These are phyloP conservation scores for Biscogniauxia sp. DNA, from an alignment of 2,329 filamentous ascomycete species.

Conservation along the genomic window DNA sequence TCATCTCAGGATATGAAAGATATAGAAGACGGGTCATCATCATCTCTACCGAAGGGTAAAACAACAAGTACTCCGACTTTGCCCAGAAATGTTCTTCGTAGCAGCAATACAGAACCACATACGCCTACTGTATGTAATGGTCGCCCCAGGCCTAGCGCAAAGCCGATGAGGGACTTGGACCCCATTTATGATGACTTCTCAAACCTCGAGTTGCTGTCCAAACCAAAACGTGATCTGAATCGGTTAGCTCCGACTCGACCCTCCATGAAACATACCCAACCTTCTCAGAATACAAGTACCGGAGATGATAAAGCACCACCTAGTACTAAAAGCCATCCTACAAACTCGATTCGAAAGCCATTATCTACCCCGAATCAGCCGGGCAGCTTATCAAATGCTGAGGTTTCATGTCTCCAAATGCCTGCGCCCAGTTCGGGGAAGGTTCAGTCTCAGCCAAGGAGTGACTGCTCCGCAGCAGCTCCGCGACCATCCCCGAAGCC, in stretches of 20 bases:
- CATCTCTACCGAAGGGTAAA: slow-evolving; percentile 5
- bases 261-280: neutral
- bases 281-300: neutral
- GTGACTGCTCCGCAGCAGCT: neutral
- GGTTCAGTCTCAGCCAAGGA: neutral
- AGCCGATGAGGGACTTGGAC: neutral
- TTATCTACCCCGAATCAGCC: neutral
- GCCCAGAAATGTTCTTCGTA: neutral
- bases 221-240: neutral
- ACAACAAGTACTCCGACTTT: neutral
- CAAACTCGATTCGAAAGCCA: neutral
- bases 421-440: neutral
- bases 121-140: neutral
- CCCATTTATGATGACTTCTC: neutral
- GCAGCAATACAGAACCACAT: neutral
- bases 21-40: slow-evolving; percentile 31
- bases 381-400: neutral
- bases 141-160: neutral
- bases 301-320: neutral
- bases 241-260: neutral
- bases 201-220: neutral
- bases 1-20: slow-evolving; percentile 49
- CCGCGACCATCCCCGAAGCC: slow-evolving; percentile 29
- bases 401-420: neutral
- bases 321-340: neutral